A percentile compares a stretch with the other conserved stretches of the same genome.
phyloP scores from a whole-genome alignment of 2,329 filamentous ascomycete species.

The Grosmannia penicillata region DNA sequence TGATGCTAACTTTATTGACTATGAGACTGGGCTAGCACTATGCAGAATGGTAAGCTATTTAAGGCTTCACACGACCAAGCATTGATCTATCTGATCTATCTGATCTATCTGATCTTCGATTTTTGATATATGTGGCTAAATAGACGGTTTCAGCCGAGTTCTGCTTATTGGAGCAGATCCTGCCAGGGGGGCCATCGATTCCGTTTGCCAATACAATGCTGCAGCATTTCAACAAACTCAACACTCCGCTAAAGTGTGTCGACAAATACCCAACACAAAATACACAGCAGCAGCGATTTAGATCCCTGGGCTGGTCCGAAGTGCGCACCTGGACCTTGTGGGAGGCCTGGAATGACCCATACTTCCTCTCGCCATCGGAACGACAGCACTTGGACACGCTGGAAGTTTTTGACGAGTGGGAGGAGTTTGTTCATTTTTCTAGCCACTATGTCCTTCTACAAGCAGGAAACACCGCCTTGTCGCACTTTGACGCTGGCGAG shows the following conservation, averaged over 20 bases:
- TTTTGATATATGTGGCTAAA: too few relatives aligned
- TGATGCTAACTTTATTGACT: constrained; percentile 22
- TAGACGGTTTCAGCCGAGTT: constrained; percentile 50
- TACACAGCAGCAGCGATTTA: constrained; percentile 57
- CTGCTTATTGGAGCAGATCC: constrained; percentile 72
- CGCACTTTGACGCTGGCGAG: background rate
- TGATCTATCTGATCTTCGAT: background rate
- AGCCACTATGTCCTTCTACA: constrained; percentile 72
- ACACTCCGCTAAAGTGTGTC: constrained; percentile 64
- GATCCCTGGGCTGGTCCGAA: constrained; percentile 48
- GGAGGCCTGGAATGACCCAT: constrained; percentile 62
- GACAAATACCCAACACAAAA: constrained; percentile 49
- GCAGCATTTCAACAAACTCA: constrained; percentile 65
- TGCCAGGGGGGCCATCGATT: constrained; percentile 62
- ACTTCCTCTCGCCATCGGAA: constrained; percentile 46
- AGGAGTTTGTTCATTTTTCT: constrained; percentile 76
- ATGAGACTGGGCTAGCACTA: constrained; percentile 62
- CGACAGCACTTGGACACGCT: constrained; percentile 49
- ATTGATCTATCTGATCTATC: background rate
- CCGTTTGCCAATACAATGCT: constrained; percentile 84
- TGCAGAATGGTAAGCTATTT: constrained; percentile 47
- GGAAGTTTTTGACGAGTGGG: constrained; percentile 91
- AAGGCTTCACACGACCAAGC: too few relatives aligned
- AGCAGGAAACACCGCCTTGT: constrained; percentile 29
- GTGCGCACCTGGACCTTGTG: constrained; percentile 57